These are phyloP conservation scores for Talaromyces amestolkiae DNA, from an alignment of 2,329 filamentous ascomycete genomes.

Conservation along the genomic window DNA sequence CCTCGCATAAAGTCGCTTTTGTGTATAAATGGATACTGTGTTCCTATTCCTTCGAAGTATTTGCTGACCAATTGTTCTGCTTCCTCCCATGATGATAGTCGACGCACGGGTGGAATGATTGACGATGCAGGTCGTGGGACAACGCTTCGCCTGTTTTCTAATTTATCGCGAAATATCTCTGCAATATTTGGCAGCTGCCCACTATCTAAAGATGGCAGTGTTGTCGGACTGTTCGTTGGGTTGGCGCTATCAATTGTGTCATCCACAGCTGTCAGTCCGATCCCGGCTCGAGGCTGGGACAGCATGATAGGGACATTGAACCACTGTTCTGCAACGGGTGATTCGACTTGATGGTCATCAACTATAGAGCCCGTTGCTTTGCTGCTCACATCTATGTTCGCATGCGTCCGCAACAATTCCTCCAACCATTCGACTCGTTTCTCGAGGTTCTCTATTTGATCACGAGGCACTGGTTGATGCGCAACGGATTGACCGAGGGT, in stretches of 20 bases:
- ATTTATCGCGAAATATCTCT: slow-evolving; percentile 40
- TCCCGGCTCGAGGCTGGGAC: slow-evolving; percentile 28
- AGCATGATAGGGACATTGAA: slow-evolving; percentile 40
- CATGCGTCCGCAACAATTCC: slow-evolving; percentile 35
- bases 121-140: slow-evolving; percentile 32
- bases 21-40: slow-evolving; percentile 40
- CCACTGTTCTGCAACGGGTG: slow-evolving; percentile 35
- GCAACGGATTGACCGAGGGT: slow-evolving; percentile 39
- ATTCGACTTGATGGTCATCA: slow-evolving; percentile 21
- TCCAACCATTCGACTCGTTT: slow-evolving; percentile 42
- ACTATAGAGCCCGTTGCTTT: slow-evolving; percentile 33
- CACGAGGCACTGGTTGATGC: slow-evolving; percentile 38
- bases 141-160: slow-evolving; percentile 38
- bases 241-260: slow-evolving; percentile 14
- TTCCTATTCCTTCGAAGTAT: slow-evolving; percentile 41
- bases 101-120: slow-evolving; percentile 32
- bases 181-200: slow-evolving; percentile 39
- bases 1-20: slow-evolving; percentile 34
- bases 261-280: slow-evolving; percentile 23
- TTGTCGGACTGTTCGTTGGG: slow-evolving; percentile 16
- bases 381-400: slow-evolving; percentile 35
- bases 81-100: slow-evolving; percentile 36
- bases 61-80: slow-evolving; percentile 32
- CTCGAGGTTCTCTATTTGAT: slow-evolving; percentile 40
- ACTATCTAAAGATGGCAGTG: slow-evolving; percentile 25